Evolutionary conservation across 1,284 basidiomycete species (phyloP).

Genomic region (Volvariella surrecta): DNA sequence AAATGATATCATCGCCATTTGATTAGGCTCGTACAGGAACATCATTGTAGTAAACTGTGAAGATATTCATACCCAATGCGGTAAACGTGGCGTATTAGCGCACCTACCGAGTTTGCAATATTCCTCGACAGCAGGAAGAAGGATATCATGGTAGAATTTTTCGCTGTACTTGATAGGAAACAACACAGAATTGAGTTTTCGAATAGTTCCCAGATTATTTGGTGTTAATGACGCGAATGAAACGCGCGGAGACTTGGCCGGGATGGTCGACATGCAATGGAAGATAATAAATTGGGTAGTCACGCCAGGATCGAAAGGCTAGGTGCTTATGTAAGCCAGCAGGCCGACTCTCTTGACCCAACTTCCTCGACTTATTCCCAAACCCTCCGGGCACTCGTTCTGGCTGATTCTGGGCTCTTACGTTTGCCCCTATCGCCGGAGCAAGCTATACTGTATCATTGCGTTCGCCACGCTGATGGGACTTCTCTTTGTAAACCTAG

Average conservation of each 20-base stretch:
- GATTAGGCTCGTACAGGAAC: slow-evolving; percentile 40
- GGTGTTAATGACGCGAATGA: slow-evolving; percentile 65
- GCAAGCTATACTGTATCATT: too few species aligned
- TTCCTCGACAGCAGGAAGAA: slow-evolving; percentile 61
- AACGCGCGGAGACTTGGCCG: slow-evolving; percentile 33
- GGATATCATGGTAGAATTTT: slow-evolving; percentile 70
- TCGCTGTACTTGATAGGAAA: slow-evolving; percentile 80
- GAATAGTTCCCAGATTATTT: slow-evolving; percentile 76
- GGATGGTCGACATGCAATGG: slow-evolving; percentile 24
- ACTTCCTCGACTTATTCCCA: too few species aligned
- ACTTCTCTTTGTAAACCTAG: too few species aligned
- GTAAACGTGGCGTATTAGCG: slow-evolving; percentile 12
- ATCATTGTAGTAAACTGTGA: slow-evolving; percentile 76
- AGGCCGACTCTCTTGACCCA: neutral
- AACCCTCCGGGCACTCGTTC: too few species aligned
- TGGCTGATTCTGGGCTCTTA: too few species aligned
- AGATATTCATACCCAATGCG: neutral
- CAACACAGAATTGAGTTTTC: slow-evolving; percentile 72
- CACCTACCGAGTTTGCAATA: slow-evolving; percentile 71
- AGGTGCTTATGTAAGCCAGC: neutral
- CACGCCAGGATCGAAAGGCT: neutral
- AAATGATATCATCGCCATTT: slow-evolving; percentile 2
- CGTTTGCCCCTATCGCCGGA: too few species aligned
- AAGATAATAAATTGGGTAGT: neutral
- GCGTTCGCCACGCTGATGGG: too few species aligned